Evolutionary conservation across 176 grass and related monocot species (phyloP), one percentile per base, ranked within the genome.

Genomic region (Leersia perrieri): DNA sequence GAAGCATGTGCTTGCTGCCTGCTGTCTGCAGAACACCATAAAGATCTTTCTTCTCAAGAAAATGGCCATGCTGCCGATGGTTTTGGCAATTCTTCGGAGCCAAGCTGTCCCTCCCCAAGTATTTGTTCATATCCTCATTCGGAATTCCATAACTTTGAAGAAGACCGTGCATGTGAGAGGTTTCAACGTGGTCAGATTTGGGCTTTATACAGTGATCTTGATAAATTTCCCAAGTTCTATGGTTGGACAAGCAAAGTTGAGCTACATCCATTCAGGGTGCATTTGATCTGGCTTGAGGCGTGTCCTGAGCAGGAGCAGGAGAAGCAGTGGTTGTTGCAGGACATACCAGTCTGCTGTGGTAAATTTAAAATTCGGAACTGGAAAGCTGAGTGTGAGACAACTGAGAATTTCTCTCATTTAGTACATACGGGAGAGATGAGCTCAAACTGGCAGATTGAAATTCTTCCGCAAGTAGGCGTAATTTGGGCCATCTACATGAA

Each of bases 401-500:
- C 5, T 0, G 87, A 87, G 12, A 76, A 78, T 33, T 95, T 98
- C 63, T 98, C 95, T 70, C 92, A 98, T 93, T 66, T 75, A 23
- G 83, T 98, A 33, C 4, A 73, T 27, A 11, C 63, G 1, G 76
- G 63, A 53, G 51, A 65, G 62, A 38, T 26, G 28, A 30, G 74
- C 30, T 36, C 28, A 39, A 89, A 62, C 11, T 27, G 65, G 69
- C 72, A 74, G 20, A 49, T 89, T 68, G 74, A 83, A 53, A 89
- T 94, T 69, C 35, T 88, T 80, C 95, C 95, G 8, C 55, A 63
- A 18, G 45, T 75, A 76, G 88, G 92, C 7, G 84, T 91, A 53
- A 86, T 98, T 76, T 98, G 95, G 92, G 90, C 79, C 61, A 41
- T 98, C 32, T 98, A 93, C 75, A 89, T 78, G 84, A 88, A 93